Percentiles rank a stretch among this genome's conserved stretches.
Conservation (phyloP, 177 flowering plant genomes). For the Vitis hybrid region DNA sequence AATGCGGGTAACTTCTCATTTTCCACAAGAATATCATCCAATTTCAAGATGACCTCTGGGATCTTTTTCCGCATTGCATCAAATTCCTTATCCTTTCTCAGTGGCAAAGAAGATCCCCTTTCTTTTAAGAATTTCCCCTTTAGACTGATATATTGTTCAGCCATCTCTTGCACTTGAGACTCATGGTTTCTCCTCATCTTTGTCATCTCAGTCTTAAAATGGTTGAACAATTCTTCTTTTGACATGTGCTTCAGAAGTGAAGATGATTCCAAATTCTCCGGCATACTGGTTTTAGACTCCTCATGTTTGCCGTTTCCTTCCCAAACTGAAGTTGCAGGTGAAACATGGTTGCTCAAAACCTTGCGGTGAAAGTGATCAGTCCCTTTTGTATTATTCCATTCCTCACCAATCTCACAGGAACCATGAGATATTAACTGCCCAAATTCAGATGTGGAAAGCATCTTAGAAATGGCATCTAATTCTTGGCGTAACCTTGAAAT, state of each 20-base stretch:
- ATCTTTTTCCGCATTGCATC: slow-evolving; percentile 47
- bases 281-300: slow-evolving; percentile 26
- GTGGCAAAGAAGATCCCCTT: slow-evolving; percentile 40
- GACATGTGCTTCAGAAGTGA: slow-evolving; percentile 46
- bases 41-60: slow-evolving; percentile 30
- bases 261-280: slow-evolving; percentile 44
- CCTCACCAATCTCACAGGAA: slow-evolving; percentile 47
- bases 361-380: slow-evolving; percentile 46
- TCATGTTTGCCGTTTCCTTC: slow-evolving; percentile 52
- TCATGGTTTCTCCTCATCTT: slow-evolving; percentile 80
- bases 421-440: slow-evolving; percentile 53
- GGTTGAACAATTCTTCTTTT: slow-evolving; percentile 40
- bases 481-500: slow-evolving; percentile 62
- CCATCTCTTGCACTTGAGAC: slow-evolving; percentile 45
- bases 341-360: slow-evolving; percentile 30
- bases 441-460: slow-evolving; percentile 40
- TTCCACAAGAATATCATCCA: slow-evolving; percentile 36
- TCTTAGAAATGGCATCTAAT: slow-evolving; percentile 50
- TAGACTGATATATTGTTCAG: slow-evolving; percentile 58
- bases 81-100: slow-evolving; percentile 65
- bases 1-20: slow-evolving; percentile 32
- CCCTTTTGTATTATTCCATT: slow-evolving; percentile 25
- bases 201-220: slow-evolving; percentile 53
- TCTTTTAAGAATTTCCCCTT: slow-evolving; percentile 43
- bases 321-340: slow-evolving; percentile 22